phyloP scores from a whole-genome alignment of 345 rosid genomes.

The Gynandropsis gynandra region DNA sequence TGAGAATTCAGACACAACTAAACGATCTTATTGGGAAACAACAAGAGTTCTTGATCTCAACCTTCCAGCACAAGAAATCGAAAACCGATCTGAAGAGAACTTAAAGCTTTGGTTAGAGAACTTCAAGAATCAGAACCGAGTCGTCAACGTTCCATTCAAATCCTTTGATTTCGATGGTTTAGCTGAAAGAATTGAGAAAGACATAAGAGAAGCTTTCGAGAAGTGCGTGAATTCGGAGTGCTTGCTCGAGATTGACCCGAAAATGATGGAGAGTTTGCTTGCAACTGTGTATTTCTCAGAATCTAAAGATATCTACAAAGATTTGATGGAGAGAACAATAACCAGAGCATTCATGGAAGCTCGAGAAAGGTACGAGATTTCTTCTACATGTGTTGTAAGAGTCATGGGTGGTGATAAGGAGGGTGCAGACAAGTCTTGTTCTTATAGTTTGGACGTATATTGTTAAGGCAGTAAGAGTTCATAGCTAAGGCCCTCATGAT shows the following conservation, averaged over 20 bases:
- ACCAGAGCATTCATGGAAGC: conserved; percentile 33
- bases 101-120: conserved; percentile 49
- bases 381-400: conserved; percentile 32
- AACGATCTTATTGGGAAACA: conserved; percentile 34
- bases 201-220: conserved; percentile 30
- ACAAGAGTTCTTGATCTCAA: conserved; percentile 52
- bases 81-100: conserved; percentile 30
- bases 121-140: conserved; percentile 25
- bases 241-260: conserved; percentile 37
- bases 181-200: conserved; percentile 31
- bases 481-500: too few relatives aligned
- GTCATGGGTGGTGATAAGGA: conserved; percentile 29
- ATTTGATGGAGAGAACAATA: conserved; percentile 43
- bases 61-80: conserved; percentile 56
- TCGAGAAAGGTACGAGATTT: conserved; percentile 35
- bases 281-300: conserved; percentile 41
- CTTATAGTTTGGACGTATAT: too few relatives aligned
- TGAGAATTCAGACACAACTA: too few relatives aligned
- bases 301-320: conserved; percentile 11
- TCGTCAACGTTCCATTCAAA: conserved; percentile 44
- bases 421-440: too few relatives aligned
- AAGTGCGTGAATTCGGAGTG: conserved; percentile 29
- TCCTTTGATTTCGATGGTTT: conserved; percentile 50
- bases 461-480: too few relatives aligned
- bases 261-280: conserved; percentile 52